Conservation (phyloP, 768 basidiomycete genomes). For the Mycena epipterygia region DNA sequence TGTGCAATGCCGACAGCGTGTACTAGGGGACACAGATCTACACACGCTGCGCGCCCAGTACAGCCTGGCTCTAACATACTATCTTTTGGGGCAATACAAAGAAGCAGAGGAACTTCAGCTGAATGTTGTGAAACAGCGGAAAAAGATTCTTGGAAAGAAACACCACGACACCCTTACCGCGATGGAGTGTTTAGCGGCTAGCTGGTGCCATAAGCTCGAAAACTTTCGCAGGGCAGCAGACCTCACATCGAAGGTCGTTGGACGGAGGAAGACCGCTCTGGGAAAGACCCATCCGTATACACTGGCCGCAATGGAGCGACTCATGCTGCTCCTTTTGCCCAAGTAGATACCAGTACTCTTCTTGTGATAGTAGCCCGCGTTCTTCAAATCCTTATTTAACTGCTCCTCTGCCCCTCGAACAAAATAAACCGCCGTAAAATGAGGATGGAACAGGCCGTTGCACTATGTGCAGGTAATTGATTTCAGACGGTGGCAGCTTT, state of each 20-base stretch:
- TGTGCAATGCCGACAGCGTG: background rate
- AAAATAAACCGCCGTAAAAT: too few species aligned
- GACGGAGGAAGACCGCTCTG: background rate
- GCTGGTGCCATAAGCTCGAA: background rate
- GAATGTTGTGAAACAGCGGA: background rate
- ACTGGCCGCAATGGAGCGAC: conserved; percentile 7
- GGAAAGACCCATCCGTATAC: conserved; percentile 18
- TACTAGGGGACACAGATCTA: background rate
- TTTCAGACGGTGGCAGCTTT: too few species aligned
- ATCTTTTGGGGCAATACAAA: too few species aligned
- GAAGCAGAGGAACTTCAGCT: background rate
- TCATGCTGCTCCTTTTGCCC: conserved; percentile 7
- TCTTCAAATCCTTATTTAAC: too few species aligned
- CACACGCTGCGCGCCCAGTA: conserved; percentile 3
- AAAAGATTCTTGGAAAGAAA: background rate
- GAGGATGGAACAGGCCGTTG: too few species aligned
- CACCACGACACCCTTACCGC: conserved; percentile 10
- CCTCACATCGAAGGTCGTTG: background rate
- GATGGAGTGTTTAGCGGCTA: conserved; percentile 13
- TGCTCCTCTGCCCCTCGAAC: too few species aligned
- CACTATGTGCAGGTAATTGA: too few species aligned
- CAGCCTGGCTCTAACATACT: conserved; percentile 7
- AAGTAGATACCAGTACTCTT: too few species aligned
- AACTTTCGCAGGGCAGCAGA: background rate
- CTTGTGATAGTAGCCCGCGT: too few species aligned